Evolutionary conservation across 1,284 basidiomycete genomes (phyloP).

Genomic region (Tilletia setariae): DNA sequence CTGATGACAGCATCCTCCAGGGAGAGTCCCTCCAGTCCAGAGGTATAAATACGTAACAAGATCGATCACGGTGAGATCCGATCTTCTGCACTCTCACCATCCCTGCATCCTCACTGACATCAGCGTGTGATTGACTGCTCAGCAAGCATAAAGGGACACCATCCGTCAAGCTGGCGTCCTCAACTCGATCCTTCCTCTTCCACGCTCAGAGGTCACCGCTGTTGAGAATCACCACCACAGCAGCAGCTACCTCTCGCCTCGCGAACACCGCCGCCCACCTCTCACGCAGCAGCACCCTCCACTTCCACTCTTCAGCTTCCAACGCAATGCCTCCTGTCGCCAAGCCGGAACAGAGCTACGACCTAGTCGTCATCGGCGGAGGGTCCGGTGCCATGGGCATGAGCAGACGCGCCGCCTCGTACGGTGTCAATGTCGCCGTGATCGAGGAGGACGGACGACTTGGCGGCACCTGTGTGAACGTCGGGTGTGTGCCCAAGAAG

Average conservation of each 20-base stretch:
- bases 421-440: constrained; percentile 89
- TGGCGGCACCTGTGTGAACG: constrained; percentile 93
- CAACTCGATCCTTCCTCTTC: constrained; percentile 1
- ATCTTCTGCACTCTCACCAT: too few relatives aligned
- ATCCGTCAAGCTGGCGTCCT: constrained; percentile 4
- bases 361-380: constrained; percentile 53
- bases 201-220: neutral
- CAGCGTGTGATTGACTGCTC: too few relatives aligned
- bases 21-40: too few relatives aligned
- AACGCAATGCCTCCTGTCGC: constrained; percentile 47
- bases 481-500: constrained; percentile 64
- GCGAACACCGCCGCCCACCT: neutral
- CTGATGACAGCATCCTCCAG: too few relatives aligned
- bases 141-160: too few relatives aligned
- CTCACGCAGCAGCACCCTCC: neutral
- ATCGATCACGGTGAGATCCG: too few relatives aligned
- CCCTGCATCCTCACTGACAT: too few relatives aligned
- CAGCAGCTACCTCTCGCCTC: constrained; percentile 3
- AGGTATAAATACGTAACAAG: too few relatives aligned
- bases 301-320: constrained; percentile 18
- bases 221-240: neutral
- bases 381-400: constrained; percentile 54
- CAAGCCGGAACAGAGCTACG: constrained; percentile 43
- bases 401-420: constrained; percentile 69
- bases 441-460: constrained; percentile 74